Conservation (phyloP, 345 rosid species). For the Leavenworthia alabamica region DNA sequence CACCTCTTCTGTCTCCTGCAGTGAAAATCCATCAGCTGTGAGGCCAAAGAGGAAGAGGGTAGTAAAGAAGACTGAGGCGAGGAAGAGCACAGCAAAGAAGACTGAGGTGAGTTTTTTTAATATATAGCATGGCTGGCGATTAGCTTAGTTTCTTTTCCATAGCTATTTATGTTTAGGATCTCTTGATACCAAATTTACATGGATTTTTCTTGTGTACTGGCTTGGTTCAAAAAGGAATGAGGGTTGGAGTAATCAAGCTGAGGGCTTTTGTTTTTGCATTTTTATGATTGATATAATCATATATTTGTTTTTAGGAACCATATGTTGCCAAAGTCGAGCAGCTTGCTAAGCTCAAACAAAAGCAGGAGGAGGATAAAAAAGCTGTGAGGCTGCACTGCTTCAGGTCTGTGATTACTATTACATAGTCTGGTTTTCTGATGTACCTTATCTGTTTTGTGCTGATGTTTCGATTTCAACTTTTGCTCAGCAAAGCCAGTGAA, state of each 20-base stretch:
- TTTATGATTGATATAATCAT: background rate
- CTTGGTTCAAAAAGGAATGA: background rate
- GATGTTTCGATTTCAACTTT: slow-evolving; percentile 3
- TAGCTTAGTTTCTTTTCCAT: background rate
- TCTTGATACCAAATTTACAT: background rate
- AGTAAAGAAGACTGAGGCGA: background rate
- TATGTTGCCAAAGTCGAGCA: slow-evolving; percentile 52
- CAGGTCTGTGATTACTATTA: slow-evolving; percentile 38
- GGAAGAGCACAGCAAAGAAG: background rate
- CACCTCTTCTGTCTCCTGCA: background rate
- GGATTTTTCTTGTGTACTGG: background rate
- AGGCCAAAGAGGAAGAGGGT: background rate
- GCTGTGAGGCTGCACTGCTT: slow-evolving; percentile 58
- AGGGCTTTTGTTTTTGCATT: background rate
- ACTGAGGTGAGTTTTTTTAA: slow-evolving; percentile 4
- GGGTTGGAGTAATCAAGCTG: background rate
- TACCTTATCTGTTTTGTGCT: slow-evolving; percentile 12
- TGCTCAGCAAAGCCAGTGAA: slow-evolving; percentile 33
- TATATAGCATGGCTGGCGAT: background rate
- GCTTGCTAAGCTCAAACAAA: slow-evolving; percentile 57
- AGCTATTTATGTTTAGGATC: background rate
- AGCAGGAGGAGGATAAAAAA: slow-evolving; percentile 76
- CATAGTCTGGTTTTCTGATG: slow-evolving; percentile 12
- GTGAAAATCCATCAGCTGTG: slow-evolving; percentile 2
- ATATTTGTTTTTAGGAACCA: slow-evolving; percentile 39